A percentile compares a stretch with the other conserved stretches of the same genome.
phyloP scores from a whole-genome alignment of 441 rosid species.

The Erysimum cheiri region DNA sequence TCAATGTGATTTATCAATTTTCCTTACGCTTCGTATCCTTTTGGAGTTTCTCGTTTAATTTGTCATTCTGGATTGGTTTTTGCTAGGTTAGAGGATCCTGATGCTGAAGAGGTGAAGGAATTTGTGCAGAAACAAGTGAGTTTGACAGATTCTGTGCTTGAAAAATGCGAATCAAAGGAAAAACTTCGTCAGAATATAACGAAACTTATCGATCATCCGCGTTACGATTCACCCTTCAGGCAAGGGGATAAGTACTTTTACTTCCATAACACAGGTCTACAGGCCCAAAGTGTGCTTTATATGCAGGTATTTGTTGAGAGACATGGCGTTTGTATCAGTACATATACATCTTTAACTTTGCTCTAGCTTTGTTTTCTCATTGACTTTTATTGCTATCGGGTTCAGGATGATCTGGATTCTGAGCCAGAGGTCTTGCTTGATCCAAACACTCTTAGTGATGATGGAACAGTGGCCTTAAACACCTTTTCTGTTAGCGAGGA shows the following conservation, averaged over 20 bases:
- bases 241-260: conserved; percentile 82
- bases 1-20: background rate
- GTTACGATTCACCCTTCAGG: conserved; percentile 68
- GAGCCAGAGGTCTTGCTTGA: conserved; percentile 83
- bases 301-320: conserved; percentile 58
- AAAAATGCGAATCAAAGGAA: conserved; percentile 62
- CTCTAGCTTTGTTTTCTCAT: conserved; percentile 18
- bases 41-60: background rate
- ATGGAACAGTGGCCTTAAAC: conserved; percentile 80
- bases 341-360: background rate
- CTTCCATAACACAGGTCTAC: conserved; percentile 88
- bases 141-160: conserved; percentile 72
- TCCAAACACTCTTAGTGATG: conserved; percentile 84
- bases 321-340: conserved; percentile 1
- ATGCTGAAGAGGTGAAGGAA: conserved; percentile 77
- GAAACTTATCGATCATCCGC: conserved; percentile 74
- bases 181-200: conserved; percentile 72
- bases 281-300: conserved; percentile 75
- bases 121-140: conserved; percentile 76
- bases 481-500: conserved; percentile 72
- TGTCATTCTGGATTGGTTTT: background rate
- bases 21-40: background rate
- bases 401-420: conserved; percentile 77
- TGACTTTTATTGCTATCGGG: conserved; percentile 12
- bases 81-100: conserved; percentile 92